These are phyloP conservation scores for Senna siamea DNA, from an alignment of 306 rosid species.

Conservation along the genomic window DNA sequence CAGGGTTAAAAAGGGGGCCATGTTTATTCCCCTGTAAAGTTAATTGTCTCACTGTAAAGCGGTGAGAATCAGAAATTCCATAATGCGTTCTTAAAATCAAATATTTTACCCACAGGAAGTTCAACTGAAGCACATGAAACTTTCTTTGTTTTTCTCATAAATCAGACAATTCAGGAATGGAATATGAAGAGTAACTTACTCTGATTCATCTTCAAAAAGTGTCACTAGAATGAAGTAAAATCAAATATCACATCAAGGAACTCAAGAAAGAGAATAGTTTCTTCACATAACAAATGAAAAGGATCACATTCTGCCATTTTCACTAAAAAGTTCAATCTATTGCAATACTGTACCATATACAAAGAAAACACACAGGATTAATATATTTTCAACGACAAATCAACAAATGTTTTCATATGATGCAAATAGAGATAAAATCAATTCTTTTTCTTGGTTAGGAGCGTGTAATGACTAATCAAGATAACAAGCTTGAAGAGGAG, in stretches of 20 bases:
- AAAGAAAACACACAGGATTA: background rate
- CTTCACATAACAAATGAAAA: background rate
- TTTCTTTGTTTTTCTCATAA: background rate
- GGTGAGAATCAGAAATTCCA: background rate
- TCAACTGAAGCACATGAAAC: background rate
- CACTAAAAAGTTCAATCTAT: background rate
- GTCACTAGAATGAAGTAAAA: slow-evolving; percentile 12
- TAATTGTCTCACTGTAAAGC: background rate
- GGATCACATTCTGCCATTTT: background rate
- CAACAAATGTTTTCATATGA: background rate
- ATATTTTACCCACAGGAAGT: slow-evolving; percentile 4
- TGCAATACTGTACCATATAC: background rate
- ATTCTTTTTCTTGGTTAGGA: background rate
- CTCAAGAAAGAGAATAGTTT: background rate
- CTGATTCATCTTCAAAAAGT: background rate
- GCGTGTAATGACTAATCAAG: slow-evolving; percentile 2
- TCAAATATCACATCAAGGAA: background rate
- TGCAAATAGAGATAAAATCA: background rate
- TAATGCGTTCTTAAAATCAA: background rate
- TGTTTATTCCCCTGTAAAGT: background rate
- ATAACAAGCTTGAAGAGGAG: background rate
- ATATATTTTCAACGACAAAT: background rate
- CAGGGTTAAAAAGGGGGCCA: background rate
- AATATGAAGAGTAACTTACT: slow-evolving; percentile 23
- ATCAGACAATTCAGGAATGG: slow-evolving; percentile 8